A percentile compares a stretch with the other conserved stretches of the same genome.
These are phyloP conservation scores for Nicotiana noctiflora DNA, from an alignment of 257 asterid genomes.

Conservation along the genomic window DNA sequence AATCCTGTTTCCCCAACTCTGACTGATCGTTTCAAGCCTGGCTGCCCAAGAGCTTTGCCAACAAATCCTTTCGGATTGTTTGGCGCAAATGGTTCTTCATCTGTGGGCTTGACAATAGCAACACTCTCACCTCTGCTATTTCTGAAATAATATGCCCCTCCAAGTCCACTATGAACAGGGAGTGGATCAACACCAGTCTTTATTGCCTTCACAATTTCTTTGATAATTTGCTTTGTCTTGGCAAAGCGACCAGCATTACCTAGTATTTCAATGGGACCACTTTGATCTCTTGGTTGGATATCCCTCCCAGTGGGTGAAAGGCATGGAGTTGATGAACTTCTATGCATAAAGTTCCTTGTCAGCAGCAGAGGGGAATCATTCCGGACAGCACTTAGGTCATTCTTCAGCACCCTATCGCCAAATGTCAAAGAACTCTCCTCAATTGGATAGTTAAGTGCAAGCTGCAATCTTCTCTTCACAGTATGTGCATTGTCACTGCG, in stretches of 20 bases:
- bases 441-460: constrained; percentile 69
- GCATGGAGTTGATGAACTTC: constrained; percentile 97
- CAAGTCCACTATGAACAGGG: constrained; percentile 82
- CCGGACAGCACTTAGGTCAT: constrained; percentile 76
- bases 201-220: constrained; percentile 74
- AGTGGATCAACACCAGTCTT: constrained; percentile 80
- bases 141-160: constrained; percentile 88
- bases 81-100: constrained; percentile 96
- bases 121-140: constrained; percentile 75
- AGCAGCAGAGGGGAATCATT: constrained; percentile 79
- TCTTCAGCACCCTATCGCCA: constrained; percentile 79
- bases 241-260: constrained; percentile 46
- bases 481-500: constrained; percentile 84
- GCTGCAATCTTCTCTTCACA: constrained; percentile 82
- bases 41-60: constrained; percentile 93
- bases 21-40: constrained; percentile 82
- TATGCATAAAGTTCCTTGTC: constrained; percentile 69
- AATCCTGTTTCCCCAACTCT: constrained; percentile 94
- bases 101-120: constrained; percentile 96
- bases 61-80: constrained; percentile 95
- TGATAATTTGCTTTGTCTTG: constrained; percentile 57
- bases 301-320: constrained; percentile 85
- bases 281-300: constrained; percentile 64
- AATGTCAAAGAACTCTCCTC: constrained; percentile 89
- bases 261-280: constrained; percentile 81